Conservation (phyloP, 108 stramenopile species). For the Stephanodiscus minutulus region DNA sequence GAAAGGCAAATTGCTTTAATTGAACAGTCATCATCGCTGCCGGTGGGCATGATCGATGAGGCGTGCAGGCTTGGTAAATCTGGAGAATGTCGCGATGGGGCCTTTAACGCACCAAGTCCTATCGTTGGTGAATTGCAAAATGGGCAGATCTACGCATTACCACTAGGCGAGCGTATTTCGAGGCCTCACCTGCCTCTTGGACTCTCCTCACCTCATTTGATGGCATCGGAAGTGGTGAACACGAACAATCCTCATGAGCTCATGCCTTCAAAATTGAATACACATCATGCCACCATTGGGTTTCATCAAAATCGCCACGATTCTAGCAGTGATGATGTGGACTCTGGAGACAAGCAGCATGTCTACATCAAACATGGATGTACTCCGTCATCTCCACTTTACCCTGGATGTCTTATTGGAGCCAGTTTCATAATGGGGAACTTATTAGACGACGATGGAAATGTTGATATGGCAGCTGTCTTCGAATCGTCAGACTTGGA, state of each 20-base stretch:
- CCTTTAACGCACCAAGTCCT: constrained; percentile 35
- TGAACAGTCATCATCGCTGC: constrained; percentile 14
- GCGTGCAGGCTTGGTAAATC: constrained; percentile 12
- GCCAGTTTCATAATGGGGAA: constrained; percentile 45
- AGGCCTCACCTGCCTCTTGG: constrained; percentile 31
- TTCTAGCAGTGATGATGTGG: constrained; percentile 21
- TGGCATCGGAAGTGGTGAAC: constrained; percentile 21
- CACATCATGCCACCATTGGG: constrained; percentile 33
- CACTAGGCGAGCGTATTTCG: constrained; percentile 52
- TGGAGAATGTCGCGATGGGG: constrained; percentile 30
- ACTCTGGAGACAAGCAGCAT: constrained; percentile 42
- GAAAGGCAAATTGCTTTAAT: constrained; percentile 43
- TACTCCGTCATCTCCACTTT: constrained; percentile 43
- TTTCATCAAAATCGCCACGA: constrained; percentile 29
- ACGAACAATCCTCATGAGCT: constrained; percentile 12
- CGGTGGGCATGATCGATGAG: constrained; percentile 11
- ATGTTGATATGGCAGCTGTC: constrained; percentile 42
- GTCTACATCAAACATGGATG: constrained; percentile 40
- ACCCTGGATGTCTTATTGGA: constrained; percentile 51
- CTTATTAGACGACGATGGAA: constrained; percentile 35
- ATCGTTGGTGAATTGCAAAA: constrained; percentile 66
- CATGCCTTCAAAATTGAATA: constrained; percentile 20
- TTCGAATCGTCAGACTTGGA: constrained; percentile 50
- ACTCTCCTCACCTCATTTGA: constrained; percentile 32
- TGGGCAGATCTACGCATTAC: constrained; percentile 83